Conservation (phyloP, 2,329 filamentous ascomycete species). For the Aspergillus transmontanensis region DNA sequence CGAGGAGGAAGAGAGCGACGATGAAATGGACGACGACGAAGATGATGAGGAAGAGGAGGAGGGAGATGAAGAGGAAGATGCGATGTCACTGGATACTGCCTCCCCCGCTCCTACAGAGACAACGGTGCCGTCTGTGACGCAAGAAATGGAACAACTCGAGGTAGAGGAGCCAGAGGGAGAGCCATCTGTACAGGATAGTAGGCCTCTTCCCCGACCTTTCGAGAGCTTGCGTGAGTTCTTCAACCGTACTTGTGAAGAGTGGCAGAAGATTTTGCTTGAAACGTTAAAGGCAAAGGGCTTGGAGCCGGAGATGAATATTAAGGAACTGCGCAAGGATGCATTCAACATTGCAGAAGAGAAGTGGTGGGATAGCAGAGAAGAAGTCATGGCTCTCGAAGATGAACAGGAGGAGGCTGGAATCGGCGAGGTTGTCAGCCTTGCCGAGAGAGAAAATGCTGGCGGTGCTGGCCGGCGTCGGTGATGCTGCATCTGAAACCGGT, state of each 20-base stretch:
- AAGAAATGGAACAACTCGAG: conserved; percentile 40
- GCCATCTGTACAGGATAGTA: conserved; percentile 66
- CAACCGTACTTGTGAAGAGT: conserved; percentile 79
- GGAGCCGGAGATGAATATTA: conserved; percentile 63
- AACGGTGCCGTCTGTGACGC: conserved; percentile 39
- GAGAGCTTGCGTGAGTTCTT: conserved; percentile 93
- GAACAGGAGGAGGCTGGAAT: conserved; percentile 96
- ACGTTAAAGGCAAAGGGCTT: conserved; percentile 69
- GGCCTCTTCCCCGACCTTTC: conserved; percentile 79
- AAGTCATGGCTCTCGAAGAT: conserved; percentile 87
- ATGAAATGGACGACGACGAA: conserved; percentile 52
- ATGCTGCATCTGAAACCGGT: conserved; percentile 6
- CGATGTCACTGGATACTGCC: conserved; percentile 43
- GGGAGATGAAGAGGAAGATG: conserved; percentile 49
- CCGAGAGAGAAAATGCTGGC: conserved; percentile 63
- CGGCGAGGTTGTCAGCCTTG: conserved; percentile 86
- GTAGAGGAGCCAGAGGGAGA: conserved; percentile 43
- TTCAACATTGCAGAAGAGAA: conserved; percentile 93
- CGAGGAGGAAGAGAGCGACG: conserved; percentile 62
- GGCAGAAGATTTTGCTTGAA: conserved; percentile 85
- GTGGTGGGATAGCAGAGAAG: conserved; percentile 98
- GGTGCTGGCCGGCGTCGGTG: conserved; percentile 49
- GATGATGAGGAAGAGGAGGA: conserved; percentile 47
- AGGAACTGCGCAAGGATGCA: conserved; percentile 89
- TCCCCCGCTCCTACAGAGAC: conserved; percentile 42